Conservation (phyloP, 768 basidiomycete genomes). For the Baorangia bicolor region DNA sequence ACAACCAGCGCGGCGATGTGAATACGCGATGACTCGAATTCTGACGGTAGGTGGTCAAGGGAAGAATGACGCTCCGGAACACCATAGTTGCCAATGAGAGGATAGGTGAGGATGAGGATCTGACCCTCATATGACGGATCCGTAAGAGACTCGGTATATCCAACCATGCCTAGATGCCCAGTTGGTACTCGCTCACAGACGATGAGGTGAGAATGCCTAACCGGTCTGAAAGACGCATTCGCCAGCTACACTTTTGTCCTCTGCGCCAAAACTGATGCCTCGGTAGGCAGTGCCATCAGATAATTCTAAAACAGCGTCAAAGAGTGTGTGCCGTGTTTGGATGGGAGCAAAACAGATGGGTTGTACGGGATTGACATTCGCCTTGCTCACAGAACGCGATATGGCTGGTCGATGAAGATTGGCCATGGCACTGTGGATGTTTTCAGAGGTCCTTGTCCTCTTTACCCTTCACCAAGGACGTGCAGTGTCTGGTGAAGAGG, state of each 20-base stretch:
- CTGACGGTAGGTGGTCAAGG: conserved; percentile 57
- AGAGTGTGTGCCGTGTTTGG: conserved; percentile 19
- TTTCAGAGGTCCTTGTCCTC: conserved; percentile 35
- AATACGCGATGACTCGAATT: conserved; percentile 94
- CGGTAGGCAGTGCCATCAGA: conserved; percentile 84
- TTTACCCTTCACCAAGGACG: conserved; percentile 46
- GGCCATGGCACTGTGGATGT: conserved; percentile 13
- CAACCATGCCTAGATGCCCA: conserved; percentile 83
- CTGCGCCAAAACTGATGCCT: conserved; percentile 92
- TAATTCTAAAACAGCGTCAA: conserved; percentile 82
- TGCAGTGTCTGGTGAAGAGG: conserved; percentile 47
- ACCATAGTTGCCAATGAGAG: conserved; percentile 96
- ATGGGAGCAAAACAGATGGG: conserved; percentile 36
- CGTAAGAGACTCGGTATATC: conserved; percentile 96
- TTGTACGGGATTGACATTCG: conserved; percentile 34
- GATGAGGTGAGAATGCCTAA: conserved; percentile 39
- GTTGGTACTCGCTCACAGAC: conserved; percentile 15
- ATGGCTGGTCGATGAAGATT: conserved; percentile 42
- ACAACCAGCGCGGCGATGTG: conserved; percentile 91
- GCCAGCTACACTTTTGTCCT: conserved; percentile 87
- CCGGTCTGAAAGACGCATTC: conserved; percentile 99
- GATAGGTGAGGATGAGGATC: conserved; percentile 96
- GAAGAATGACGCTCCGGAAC: conserved; percentile 68
- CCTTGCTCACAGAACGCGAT: conserved; percentile 42
- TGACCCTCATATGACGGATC: conserved; percentile 99